phyloP scores from a whole-genome alignment of 2,329 filamentous ascomycete genomes.

The Didymella lethalis region DNA sequence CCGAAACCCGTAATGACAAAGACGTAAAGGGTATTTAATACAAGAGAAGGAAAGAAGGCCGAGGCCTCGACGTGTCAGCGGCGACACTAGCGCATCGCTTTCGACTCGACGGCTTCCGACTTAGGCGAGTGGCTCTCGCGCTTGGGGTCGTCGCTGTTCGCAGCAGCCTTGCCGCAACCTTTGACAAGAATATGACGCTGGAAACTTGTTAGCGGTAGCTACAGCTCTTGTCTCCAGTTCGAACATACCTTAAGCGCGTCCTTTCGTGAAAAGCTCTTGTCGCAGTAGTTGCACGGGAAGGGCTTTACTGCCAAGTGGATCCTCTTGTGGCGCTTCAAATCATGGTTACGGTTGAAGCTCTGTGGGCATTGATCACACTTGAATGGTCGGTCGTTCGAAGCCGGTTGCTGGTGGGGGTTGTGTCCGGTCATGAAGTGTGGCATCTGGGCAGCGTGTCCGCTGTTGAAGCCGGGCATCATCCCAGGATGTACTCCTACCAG shows the following conservation, averaged over 20 bases:
- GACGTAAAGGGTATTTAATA: conserved; percentile 44
- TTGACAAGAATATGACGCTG: conserved; percentile 73
- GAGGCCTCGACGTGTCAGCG: conserved; percentile 20
- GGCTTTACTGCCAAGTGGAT: conserved; percentile 97
- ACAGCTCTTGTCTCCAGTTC: conserved; percentile 33
- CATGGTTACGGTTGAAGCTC: conserved; percentile 95
- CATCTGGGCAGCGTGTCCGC: conserved; percentile 68
- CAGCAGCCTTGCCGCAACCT: conserved; percentile 65
- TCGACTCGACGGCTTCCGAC: conserved; percentile 40
- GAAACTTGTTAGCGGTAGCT: conserved; percentile 33
- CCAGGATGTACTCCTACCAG: conserved; percentile 69
- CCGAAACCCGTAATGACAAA: conserved; percentile 21
- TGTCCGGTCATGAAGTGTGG: conserved; percentile 67
- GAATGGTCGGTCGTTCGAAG: conserved; percentile 83
- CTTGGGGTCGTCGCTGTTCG: conserved; percentile 42
- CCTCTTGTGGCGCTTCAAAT: conserved; percentile 92
- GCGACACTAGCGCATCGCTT: conserved; percentile 35
- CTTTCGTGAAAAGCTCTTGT: conserved; percentile 96
- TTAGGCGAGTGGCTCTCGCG: conserved; percentile 48
- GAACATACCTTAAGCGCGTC: conserved; percentile 89
- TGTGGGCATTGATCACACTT: conserved; percentile 92
- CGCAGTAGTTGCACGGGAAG: conserved; percentile 88
- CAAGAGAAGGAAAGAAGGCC: conserved; percentile 41
- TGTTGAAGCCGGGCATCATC: conserved; percentile 68
- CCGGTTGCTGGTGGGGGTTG: conserved; percentile 59